Evolutionary conservation across 2,329 filamentous ascomycete species (phyloP).

Genomic region (Penicillium sp.): DNA sequence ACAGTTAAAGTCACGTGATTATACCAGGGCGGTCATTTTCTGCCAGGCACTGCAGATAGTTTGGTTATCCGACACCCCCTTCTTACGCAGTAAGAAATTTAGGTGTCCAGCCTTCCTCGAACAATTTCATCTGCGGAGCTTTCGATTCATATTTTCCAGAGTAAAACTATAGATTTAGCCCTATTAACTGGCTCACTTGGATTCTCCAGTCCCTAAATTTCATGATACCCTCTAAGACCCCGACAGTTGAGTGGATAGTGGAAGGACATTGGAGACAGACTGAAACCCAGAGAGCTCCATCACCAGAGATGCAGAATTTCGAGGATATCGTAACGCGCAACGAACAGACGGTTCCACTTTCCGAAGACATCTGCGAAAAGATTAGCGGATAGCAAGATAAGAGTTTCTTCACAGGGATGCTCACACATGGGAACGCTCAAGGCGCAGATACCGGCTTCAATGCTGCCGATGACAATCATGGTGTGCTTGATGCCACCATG

Average conservation of each 20-base stretch:
- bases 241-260: not conserved
- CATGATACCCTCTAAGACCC: not conserved
- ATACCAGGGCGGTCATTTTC: too few species aligned
- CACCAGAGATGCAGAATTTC: slow-evolving; percentile 38
- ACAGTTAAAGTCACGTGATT: too few species aligned
- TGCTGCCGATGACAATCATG: slow-evolving; percentile 67
- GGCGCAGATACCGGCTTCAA: slow-evolving; percentile 72
- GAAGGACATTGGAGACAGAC: not conserved
- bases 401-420: slow-evolving; percentile 35
- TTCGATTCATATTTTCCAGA: too few species aligned
- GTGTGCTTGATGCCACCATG: slow-evolving; percentile 50
- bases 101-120: too few species aligned
- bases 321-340: slow-evolving; percentile 68
- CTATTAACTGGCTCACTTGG: too few species aligned
- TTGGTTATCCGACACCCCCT: too few species aligned
- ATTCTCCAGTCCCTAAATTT: not conserved
- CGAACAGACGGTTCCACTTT: slow-evolving; percentile 70
- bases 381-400: not conserved
- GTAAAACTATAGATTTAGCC: too few species aligned
- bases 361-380: slow-evolving; percentile 62
- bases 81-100: too few species aligned
- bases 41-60: too few species aligned
- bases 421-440: slow-evolving; percentile 73
- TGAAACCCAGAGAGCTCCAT: not conserved
- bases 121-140: too few species aligned